phyloP scores from a whole-genome alignment of 2,329 filamentous ascomycete species.

The Nigrograna mackinnonii region DNA sequence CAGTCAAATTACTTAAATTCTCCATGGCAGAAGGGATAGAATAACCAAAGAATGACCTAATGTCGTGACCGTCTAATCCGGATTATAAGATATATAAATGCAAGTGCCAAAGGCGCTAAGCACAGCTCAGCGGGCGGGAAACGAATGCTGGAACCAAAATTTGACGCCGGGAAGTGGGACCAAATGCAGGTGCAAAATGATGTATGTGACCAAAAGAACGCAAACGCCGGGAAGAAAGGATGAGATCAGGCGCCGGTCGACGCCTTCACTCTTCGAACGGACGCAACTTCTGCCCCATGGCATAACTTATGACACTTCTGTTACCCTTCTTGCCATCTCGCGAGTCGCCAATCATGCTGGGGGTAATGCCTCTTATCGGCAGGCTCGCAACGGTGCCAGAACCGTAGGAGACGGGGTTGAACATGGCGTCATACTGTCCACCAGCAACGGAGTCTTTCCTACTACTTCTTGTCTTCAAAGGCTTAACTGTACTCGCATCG shows the following conservation, averaged over 20 bases:
- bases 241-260: no score
- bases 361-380: constrained; percentile 39
- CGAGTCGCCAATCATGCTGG: constrained; percentile 38
- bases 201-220: neutral
- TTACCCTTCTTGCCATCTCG: constrained; percentile 32
- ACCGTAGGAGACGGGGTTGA: constrained; percentile 31
- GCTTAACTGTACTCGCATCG: constrained; percentile 38
- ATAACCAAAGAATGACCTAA: no score
- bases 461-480: constrained; percentile 13
- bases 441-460: constrained; percentile 35
- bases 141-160: no score
- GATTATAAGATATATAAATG: no score
- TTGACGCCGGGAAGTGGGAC: no score
- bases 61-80: no score
- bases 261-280: constrained; percentile 22
- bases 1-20: no score
- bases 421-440: constrained; percentile 29
- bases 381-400: constrained; percentile 35
- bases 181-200: neutral
- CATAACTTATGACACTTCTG: constrained; percentile 39
- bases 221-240: no score
- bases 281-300: constrained; percentile 33
- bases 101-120: no score
- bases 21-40: no score
- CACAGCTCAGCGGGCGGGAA: no score